Evolutionary conservation across 2,329 filamentous ascomycete species (phyloP).

Genomic region (Pyrenochaeta sp.): DNA sequence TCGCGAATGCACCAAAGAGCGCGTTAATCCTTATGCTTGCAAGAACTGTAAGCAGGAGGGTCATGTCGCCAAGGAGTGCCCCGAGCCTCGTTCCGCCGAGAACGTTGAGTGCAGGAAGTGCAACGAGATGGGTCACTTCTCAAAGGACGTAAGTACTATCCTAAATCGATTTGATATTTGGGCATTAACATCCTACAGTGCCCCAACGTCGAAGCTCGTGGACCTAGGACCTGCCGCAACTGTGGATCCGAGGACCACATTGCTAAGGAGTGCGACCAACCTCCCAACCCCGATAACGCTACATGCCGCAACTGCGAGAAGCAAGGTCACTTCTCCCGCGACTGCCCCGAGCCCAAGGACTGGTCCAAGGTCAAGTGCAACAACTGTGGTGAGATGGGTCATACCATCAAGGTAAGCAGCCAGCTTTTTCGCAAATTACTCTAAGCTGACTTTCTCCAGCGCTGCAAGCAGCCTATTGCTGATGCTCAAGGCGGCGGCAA

Average conservation of each 20-base stretch:
- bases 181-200: slow-evolving; percentile 38
- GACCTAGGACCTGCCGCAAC: slow-evolving; percentile 43
- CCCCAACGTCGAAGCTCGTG: slow-evolving; percentile 37
- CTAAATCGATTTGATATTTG: too few species aligned
- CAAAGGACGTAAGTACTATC: slow-evolving; percentile 33
- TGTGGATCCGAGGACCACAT: slow-evolving; percentile 48
- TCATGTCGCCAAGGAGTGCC: slow-evolving; percentile 48
- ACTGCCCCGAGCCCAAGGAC: slow-evolving; percentile 66
- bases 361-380: slow-evolving; percentile 57
- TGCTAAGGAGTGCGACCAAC: slow-evolving; percentile 47
- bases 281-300: slow-evolving; percentile 47
- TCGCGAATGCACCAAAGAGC: slow-evolving; percentile 66
- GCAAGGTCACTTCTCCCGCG: slow-evolving; percentile 65
- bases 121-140: slow-evolving; percentile 57
- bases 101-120: slow-evolving; percentile 73
- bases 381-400: slow-evolving; percentile 54
- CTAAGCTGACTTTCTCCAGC: slow-evolving; percentile 27
- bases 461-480: slow-evolving; percentile 39
- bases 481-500: slow-evolving; percentile 25
- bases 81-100: slow-evolving; percentile 57
- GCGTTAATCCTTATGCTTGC: slow-evolving; percentile 71
- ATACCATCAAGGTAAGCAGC: slow-evolving; percentile 38
- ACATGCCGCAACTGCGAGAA: slow-evolving; percentile 69
- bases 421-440: background rate
- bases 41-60: slow-evolving; percentile 68